A percentile compares a stretch with the other conserved stretches of the same genome.
Evolutionary conservation across 2,329 filamentous ascomycete species (phyloP).

Genomic region (Neonectria ditissima): DNA sequence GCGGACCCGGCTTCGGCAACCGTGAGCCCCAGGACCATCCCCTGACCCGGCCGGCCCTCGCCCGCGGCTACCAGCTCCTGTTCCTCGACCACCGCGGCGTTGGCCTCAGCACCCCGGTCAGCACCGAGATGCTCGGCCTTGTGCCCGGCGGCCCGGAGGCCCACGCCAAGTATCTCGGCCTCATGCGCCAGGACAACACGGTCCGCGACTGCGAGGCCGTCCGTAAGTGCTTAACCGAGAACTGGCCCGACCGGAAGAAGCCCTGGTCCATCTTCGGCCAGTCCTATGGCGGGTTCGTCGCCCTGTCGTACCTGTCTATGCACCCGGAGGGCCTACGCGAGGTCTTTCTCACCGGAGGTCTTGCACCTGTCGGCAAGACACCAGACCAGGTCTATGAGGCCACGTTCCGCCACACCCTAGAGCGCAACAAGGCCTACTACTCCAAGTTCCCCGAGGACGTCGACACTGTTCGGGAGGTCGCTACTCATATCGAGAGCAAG

Average conservation of each 20-base stretch:
- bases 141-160: slow-evolving; percentile 69
- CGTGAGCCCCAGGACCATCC: slow-evolving; percentile 78
- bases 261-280: slow-evolving; percentile 92
- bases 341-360: slow-evolving; percentile 85
- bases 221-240: slow-evolving; percentile 76
- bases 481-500: slow-evolving; percentile 71
- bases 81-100: slow-evolving; percentile 93
- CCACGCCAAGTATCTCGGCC: slow-evolving; percentile 84
- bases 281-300: slow-evolving; percentile 91
- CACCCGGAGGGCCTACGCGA: slow-evolving; percentile 83
- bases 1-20: slow-evolving; percentile 86
- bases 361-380: slow-evolving; percentile 79
- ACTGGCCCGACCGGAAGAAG: slow-evolving; percentile 75
- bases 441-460: slow-evolving; percentile 86
- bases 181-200: slow-evolving; percentile 90
- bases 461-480: slow-evolving; percentile 73
- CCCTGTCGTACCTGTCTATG: slow-evolving; percentile 84
- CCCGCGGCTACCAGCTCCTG: slow-evolving; percentile 85
- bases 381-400: slow-evolving; percentile 81
- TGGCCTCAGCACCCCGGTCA: slow-evolving; percentile 84
- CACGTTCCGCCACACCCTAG: slow-evolving; percentile 75
- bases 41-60: slow-evolving; percentile 77
- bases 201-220: slow-evolving; percentile 91
- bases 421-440: slow-evolving; percentile 85
- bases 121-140: slow-evolving; percentile 73